Conservation (phyloP, 2,329 filamentous ascomycete species). For the Exophiala dermatitidis region DNA sequence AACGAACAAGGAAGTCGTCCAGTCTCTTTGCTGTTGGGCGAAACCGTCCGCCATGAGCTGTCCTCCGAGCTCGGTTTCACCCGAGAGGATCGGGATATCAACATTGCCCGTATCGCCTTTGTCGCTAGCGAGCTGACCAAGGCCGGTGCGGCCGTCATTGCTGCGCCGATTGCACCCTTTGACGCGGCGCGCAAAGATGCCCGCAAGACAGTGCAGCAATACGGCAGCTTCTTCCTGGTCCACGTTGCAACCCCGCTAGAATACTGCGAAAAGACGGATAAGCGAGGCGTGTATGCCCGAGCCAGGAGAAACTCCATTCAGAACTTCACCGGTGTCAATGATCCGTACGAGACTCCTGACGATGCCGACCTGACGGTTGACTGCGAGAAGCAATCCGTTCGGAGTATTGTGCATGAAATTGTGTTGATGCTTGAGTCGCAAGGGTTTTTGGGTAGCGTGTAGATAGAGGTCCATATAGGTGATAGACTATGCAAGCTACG, state of each 20-base stretch:
- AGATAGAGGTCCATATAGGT: background rate
- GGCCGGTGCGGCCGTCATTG: constrained; percentile 88
- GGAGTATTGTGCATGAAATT: constrained; percentile 95
- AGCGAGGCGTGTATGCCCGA: constrained; percentile 77
- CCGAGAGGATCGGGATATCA: constrained; percentile 82
- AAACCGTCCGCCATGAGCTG: constrained; percentile 88
- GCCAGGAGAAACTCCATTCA: constrained; percentile 87
- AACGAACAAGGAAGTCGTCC: constrained; percentile 96
- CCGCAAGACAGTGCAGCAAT: constrained; percentile 76
- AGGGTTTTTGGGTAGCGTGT: constrained; percentile 64
- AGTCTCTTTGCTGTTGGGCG: constrained; percentile 87
- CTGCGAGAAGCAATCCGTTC: constrained; percentile 74
- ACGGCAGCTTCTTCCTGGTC: constrained; percentile 86
- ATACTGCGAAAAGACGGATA: constrained; percentile 91
- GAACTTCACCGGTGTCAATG: constrained; percentile 96
- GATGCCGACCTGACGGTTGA: constrained; percentile 83
- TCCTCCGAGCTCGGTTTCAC: constrained; percentile 94
- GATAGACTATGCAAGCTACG: background rate
- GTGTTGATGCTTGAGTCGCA: constrained; percentile 83
- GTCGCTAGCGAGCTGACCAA: constrained; percentile 91
- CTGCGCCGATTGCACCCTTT: constrained; percentile 91
- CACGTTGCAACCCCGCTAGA: constrained; percentile 92
- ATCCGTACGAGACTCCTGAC: constrained; percentile 80
- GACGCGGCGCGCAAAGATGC: constrained; percentile 69
- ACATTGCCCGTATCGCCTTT: constrained; percentile 93